phyloP scores from a whole-genome alignment of 78 protist genomes.

The slime mould (Dictyostelium discoideum) region dicty_2.7 NC_007088.5:6517501-6518000 shows the following conservation, averaged over 20 bases:
- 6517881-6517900: conserved; percentile 52
- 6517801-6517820: no score
- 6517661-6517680: conserved; percentile 34
- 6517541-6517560: background rate
- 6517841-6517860: no score
- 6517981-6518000: conserved; percentile 46
- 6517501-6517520: conserved; percentile 65
- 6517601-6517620: conserved; percentile 58
- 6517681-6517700: conserved; percentile 28
- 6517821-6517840: no score
- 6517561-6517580: background rate
- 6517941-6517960: conserved; percentile 60
- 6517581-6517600: background rate
- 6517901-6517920: conserved; percentile 61
- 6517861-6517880: conserved; percentile 62
- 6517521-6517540: background rate
- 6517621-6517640: conserved; percentile 26
- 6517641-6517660: conserved; percentile 34
- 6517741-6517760: conserved; percentile 29
- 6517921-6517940: conserved; percentile 43
- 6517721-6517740: conserved; percentile 45
- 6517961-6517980: conserved; percentile 76
- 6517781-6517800: no score
- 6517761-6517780: conserved; percentile 31
- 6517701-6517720: conserved; percentile 49